phyloP scores from a whole-genome alignment of 345 rosid species.

The Sisymbrium irio region DNA sequence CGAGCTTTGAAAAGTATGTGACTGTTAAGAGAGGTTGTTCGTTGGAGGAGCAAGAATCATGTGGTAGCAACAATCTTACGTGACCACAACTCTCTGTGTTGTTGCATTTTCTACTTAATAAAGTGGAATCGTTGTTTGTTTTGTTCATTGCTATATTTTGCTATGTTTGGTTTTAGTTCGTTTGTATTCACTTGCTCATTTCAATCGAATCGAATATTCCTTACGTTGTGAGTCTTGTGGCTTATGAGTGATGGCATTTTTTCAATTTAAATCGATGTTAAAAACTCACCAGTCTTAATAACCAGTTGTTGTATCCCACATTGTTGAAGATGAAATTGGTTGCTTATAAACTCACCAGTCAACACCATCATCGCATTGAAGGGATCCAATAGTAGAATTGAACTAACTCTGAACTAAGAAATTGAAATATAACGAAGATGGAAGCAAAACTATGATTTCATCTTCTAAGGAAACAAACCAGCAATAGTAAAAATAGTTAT shows the following conservation, averaged over 20 bases:
- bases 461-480: not conserved
- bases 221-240: no score
- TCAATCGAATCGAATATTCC: not conserved
- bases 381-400: not conserved
- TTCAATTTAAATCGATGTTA: no score
- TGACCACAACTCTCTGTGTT: no score
- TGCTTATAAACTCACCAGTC: not conserved
- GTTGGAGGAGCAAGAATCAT: constrained; percentile 62
- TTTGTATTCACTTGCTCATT: not conserved
- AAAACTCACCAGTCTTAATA: no score
- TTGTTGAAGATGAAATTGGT: no score
- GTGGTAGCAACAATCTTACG: constrained; percentile 75
- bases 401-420: not conserved
- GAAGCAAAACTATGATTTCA: not conserved
- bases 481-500: not conserved
- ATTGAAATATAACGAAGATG: not conserved
- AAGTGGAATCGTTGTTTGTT: not conserved
- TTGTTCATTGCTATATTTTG: not conserved
- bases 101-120: not conserved
- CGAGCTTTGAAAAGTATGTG: constrained; percentile 82
- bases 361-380: not conserved
- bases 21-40: constrained; percentile 58
- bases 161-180: not conserved
- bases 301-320: no score
- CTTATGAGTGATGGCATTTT: no score